phyloP scores from a whole-genome alignment of 169 alveolate genomes.

The Plasmodium gallinaceum region DNA sequence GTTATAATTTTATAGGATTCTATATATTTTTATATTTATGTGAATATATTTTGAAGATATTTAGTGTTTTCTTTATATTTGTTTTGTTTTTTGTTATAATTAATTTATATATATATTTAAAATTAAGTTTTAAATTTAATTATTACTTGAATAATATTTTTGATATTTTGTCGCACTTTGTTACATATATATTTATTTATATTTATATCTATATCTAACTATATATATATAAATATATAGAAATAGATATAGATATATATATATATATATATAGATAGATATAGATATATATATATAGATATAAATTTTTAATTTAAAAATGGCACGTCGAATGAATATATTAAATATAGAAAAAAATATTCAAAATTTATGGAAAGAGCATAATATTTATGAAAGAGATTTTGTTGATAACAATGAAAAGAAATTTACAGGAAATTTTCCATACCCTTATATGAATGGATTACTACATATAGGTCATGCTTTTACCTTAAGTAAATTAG shows the following conservation, averaged over 20 bases:
- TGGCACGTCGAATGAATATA: slow-evolving; percentile 91
- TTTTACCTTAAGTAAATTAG: slow-evolving; percentile 97
- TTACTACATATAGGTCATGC: slow-evolving; percentile 99
- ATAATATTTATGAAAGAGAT: slow-evolving; percentile 90
- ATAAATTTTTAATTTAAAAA: slow-evolving; percentile 19
- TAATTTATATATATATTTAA: too few species aligned
- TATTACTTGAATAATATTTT: too few species aligned
- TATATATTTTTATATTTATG: slow-evolving; percentile 16
- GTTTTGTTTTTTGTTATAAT: slow-evolving; percentile 2
- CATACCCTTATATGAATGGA: slow-evolving; percentile 99
- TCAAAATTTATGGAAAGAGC: slow-evolving; percentile 92
- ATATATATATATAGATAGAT: background rate
- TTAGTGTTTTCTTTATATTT: slow-evolving; percentile 1
- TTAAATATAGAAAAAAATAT: slow-evolving; percentile 90
- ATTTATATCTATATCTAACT: background rate
- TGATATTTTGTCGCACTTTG: background rate
- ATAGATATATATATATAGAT: background rate
- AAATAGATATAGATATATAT: slow-evolving; percentile 1
- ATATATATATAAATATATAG: slow-evolving; percentile 17
- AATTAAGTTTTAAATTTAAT: too few species aligned
- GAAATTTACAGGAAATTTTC: slow-evolving; percentile 97
- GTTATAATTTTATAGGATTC: background rate
- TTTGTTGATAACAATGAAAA: slow-evolving; percentile 86
- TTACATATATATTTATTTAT: background rate
- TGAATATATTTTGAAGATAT: slow-evolving; percentile 9